Base-by-base conservation (phyloP, 305 asterid species). In the Withania somnifera region DNA sequence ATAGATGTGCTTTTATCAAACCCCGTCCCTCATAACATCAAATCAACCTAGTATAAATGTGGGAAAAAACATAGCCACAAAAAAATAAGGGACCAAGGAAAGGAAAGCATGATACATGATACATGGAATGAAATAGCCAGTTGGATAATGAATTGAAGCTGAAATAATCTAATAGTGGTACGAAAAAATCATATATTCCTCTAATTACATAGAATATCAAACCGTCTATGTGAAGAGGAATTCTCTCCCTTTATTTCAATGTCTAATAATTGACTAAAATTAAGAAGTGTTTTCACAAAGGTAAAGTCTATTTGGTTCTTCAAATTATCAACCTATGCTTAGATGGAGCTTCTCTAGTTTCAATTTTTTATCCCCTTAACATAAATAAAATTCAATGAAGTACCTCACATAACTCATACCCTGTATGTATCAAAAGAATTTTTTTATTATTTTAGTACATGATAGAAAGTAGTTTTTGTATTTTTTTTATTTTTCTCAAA, bases 21-120 rank as follows among this genome's bases (percentile, higher is more conserved):
- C 68, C 99, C 99, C 99, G 94, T 96, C 34, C 98, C 99, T 88
- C 99, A 88, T 77, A 96, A 92, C 98, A 96, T 92, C 92, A 94
- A 87, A 81, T 98, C 99, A 17, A 96, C 99, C 99, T 96, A 89
- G 82, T 86, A 78, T 19, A 63, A 78, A 54, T 6, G 36, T 47
- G 63, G 24, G 61, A 30, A 63, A 76, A 47, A 79, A 60, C 24
- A 17, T 58, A 79, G 77, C 47, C 50, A 56, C 19, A 52, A 83
- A 42, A 20, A 30, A 32, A 52, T 22, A 15, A 75, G 57, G 80
- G 30, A 30, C 47, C 30, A 50, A 50, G 80, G 60, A 73, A 73
- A 45, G 54, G 42, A 19, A 75, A 75, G 47, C 17, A 50, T 67
- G 52, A 26, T 47, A 28, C 17, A 50, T 67, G 52, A 26, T 47